Evolutionary conservation across 139 green algal species (phyloP), one percentile per base, ranked within the genome.

Genomic region (Tetraselmis striata): DNA sequence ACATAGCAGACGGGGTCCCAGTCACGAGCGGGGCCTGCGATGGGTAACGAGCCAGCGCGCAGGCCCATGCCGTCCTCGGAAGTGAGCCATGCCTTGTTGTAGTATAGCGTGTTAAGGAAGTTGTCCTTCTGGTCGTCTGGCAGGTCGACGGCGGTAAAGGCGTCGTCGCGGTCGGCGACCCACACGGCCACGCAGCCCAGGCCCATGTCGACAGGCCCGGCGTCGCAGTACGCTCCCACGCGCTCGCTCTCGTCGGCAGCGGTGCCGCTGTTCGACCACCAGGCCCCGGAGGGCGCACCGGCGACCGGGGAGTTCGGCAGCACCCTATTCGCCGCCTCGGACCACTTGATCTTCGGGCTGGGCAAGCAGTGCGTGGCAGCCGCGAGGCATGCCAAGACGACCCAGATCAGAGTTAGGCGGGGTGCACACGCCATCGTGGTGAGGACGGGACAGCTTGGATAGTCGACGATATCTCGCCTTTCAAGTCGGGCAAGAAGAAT

Each of bases 1-100:
- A 77, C n/a, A 18, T 77, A 77, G 74, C 74, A 77, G 74, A 77
- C 74, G 74, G 74, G 74, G 74, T 77, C 74, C 26, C 25, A 31
- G 74, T 77, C 74, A 28, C n/a, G 26, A 29, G 11, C n/a, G 74
- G 74, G 5, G 22, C 74, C 26, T 2, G 74, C 26, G 25, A 77
- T 28, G 25, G 45, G 45, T 67, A 67, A 67, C 45, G 45, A 67
- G 11, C 45, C 45, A 67, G 45, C 45, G 11, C 45, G 45, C 11
- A 67, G 45, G 45, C 45, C 45, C 18, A 67, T 5, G 45, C 45
- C 45, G 45, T 67, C 45, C 18, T 67, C 45, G 11, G 45, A 67
- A 5, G 45, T 67, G 45, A 67, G 18, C 45, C 45, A 67, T 67
- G 45, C 45, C 45, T 67, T 67, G 18, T 67, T 67, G 45, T 67